Conservation (phyloP, 2,329 filamentous ascomycete genomes). For the Arthrobotrys iridis region DNA sequence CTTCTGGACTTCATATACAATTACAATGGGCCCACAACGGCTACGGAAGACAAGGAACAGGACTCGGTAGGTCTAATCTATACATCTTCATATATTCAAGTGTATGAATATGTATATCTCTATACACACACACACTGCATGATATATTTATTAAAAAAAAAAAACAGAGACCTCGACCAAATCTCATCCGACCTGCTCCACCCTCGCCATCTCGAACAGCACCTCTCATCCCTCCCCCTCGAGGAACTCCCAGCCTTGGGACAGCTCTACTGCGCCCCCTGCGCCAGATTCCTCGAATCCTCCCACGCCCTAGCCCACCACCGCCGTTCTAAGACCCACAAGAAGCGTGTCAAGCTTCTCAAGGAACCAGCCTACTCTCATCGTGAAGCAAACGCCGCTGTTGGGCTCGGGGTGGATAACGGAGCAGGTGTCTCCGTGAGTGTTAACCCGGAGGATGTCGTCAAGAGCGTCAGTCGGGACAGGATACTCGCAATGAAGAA, state of each 20-base stretch:
- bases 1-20: not conserved
- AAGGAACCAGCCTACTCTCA: conserved; percentile 87
- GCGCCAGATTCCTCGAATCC: conserved; percentile 95
- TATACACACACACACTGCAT: not conserved
- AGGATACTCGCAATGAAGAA: conserved; percentile 13
- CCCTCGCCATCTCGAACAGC: conserved; percentile 80
- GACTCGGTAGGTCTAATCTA: conserved; percentile 68
- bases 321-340: conserved; percentile 88
- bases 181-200: conserved; percentile 83
- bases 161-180: conserved; percentile 88
- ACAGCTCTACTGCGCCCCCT: conserved; percentile 87
- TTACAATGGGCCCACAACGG: conserved; percentile 48
- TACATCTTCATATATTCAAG: not conserved
- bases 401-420: conserved; percentile 77
- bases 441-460: conserved; percentile 31
- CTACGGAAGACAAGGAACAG: conserved; percentile 73
- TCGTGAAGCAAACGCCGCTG: conserved; percentile 82
- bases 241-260: conserved; percentile 92
- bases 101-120: not conserved
- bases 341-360: conserved; percentile 77
- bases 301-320: conserved; percentile 80
- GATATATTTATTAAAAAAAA: not conserved
- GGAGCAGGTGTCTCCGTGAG: conserved; percentile 59
- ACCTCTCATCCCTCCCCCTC: conserved; percentile 78
- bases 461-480: conserved; percentile 21